Evolutionary conservation across 139 green algal species (phyloP), one percentile per base, ranked within the genome.

Genomic region (Auxenochlorella pyrenoidosa): DNA sequence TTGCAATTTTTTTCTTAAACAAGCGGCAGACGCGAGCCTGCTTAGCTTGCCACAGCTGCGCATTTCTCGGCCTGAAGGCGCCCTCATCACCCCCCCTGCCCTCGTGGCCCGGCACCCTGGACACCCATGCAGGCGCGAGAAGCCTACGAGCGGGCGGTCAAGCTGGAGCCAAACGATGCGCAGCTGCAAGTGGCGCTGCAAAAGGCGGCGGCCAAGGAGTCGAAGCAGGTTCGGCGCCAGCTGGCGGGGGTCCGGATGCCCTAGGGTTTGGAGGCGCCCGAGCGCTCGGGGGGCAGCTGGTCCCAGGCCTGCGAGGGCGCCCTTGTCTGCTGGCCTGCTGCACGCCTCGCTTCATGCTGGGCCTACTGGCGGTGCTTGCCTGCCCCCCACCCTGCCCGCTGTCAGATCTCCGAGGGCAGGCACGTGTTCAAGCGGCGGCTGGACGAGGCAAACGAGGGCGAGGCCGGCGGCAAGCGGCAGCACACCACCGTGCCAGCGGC

Each of bases 111-210:
- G 3, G n/a, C 43, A 19, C 8, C 63, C 63, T 34, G 30, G 13
- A 4, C 70, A 6, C 60, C n/a, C 3, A 2, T 85, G 79, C 82
- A 93, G 86, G 94, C 94, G 0, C 85, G 80, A 68, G 92, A 96
- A 70, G 89, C 93, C 12, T 98, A 97, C 58, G 83, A 96, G 82
- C 82, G 85, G 54, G 95, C 93, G 0, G 79, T 94, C 28, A 80
- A 92, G 66, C 76, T 97, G 28, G 95, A 98, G 85, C 95, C 95
- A 21, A 90, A 95, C 54, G 91, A 98, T 79, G 22, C 89, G 51
- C 81, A 84, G 28, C 63, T 96, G 79, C 85, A 90, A 47, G 87
- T 90, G 32, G 90, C 82, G 21, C 73, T 89, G 44, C 88, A 94
- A 30, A 94, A 89, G 90, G 92, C 87, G 13, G n/a, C 85, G 13